These are phyloP conservation scores for Vigna nakashimae DNA, from an alignment of 306 rosid species.

Conservation along the genomic window DNA sequence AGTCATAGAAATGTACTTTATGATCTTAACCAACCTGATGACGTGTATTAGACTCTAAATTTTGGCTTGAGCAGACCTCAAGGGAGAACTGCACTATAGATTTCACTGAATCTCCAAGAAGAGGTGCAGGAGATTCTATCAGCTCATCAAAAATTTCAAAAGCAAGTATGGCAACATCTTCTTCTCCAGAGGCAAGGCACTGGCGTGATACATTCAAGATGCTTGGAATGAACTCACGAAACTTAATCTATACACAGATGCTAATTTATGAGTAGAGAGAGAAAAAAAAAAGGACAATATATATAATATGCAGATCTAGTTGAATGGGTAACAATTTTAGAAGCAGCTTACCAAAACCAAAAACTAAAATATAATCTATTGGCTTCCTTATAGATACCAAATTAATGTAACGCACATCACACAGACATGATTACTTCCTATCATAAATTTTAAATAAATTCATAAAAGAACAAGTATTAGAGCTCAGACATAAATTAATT, in stretches of 20 bases:
- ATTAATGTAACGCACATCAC: conserved; percentile 25
- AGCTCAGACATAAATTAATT: conserved; percentile 5
- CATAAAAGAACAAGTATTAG: neutral
- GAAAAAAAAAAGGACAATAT: conserved; percentile 13
- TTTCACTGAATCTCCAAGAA: conserved; percentile 95
- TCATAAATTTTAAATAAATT: neutral
- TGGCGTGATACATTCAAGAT: conserved; percentile 92
- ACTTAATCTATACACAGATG: conserved; percentile 68
- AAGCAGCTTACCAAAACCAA: conserved; percentile 2
- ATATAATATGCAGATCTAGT: conserved; percentile 13
- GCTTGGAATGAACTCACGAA: conserved; percentile 97
- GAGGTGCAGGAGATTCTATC: conserved; percentile 99
- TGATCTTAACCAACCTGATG: conserved; percentile 79
- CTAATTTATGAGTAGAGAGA: conserved; percentile 5
- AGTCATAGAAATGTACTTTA: conserved; percentile 10
- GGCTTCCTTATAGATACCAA: conserved; percentile 31
- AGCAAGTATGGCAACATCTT: conserved; percentile 93
- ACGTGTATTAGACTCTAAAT: conserved; percentile 91
- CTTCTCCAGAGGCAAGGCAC: conserved; percentile 97
- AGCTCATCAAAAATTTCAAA: conserved; percentile 98
- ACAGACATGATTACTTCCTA: conserved; percentile 1
- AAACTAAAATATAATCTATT: conserved; percentile 25
- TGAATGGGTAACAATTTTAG: conserved; percentile 22
- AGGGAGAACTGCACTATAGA: conserved; percentile 98
- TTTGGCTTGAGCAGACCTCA: conserved; percentile 97